These are phyloP conservation scores for Xylaria sp. DNA, from an alignment of 2,329 filamentous ascomycete species.

Conservation along the genomic window DNA sequence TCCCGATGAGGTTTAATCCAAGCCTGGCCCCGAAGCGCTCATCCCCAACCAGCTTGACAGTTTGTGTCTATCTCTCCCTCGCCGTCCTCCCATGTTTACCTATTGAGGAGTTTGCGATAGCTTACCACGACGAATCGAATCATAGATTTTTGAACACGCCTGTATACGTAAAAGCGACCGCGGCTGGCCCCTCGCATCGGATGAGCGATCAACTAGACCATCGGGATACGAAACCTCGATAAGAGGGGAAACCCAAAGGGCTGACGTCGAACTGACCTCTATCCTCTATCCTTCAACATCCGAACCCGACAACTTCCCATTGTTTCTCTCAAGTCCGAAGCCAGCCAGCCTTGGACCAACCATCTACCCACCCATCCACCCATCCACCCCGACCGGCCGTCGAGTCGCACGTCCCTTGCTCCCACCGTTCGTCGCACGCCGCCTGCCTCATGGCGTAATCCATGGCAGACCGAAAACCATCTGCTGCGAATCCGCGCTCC, in stretches of 20 bases:
- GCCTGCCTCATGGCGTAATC: conserved; percentile 72
- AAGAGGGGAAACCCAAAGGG: conserved; percentile 37
- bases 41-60: conserved; percentile 34
- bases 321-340: neutral
- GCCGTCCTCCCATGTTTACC: conserved; percentile 11
- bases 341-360: neutral
- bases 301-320: conserved; percentile 28
- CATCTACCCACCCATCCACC: neutral
- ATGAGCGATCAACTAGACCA: conserved; percentile 31
- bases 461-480: conserved; percentile 71
- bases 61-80: conserved; percentile 22
- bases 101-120: neutral
- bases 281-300: neutral
- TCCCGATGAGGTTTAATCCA: conserved; percentile 34
- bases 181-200: conserved; percentile 31
- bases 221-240: conserved; percentile 35
- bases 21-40: conserved; percentile 32
- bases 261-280: conserved; percentile 39
- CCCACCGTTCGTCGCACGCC: conserved; percentile 37
- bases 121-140: neutral
- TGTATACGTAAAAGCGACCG: conserved; percentile 19
- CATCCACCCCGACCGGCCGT: conserved; percentile 1
- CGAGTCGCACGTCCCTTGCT: conserved; percentile 6
- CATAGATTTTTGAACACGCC: conserved; percentile 6
- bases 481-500: conserved; percentile 59